phyloP scores from a whole-genome alignment of 768 basidiomycete species.

The Dacryopinax spathularia region DNA sequence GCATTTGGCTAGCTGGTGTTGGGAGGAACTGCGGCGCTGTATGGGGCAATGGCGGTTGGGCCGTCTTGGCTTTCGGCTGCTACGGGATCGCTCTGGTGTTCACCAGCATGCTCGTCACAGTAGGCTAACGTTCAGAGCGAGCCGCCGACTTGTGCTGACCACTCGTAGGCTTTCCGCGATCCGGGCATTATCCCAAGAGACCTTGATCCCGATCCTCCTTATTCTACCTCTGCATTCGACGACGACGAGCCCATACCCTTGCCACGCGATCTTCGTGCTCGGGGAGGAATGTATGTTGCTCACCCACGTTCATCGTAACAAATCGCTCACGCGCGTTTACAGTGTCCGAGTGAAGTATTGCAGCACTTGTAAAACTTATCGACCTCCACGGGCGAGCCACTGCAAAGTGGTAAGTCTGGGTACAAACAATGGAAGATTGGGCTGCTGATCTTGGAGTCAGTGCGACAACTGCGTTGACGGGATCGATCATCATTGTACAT shows the following conservation, averaged over 20 bases:
- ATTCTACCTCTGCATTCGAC: slow-evolving; percentile 51
- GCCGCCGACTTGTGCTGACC: slow-evolving; percentile 8
- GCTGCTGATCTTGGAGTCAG: slow-evolving; percentile 26
- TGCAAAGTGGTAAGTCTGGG: slow-evolving; percentile 64
- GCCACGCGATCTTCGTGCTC: slow-evolving; percentile 69
- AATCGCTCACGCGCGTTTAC: not conserved
- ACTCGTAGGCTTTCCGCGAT: slow-evolving; percentile 52
- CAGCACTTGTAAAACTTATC: slow-evolving; percentile 80
- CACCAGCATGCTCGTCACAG: slow-evolving; percentile 63
- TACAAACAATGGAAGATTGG: not conserved
- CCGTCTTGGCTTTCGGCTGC: slow-evolving; percentile 50
- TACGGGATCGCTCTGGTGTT: slow-evolving; percentile 50
- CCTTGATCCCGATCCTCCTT: slow-evolving; percentile 75
- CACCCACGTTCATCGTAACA: not conserved
- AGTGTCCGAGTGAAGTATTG: slow-evolving; percentile 91
- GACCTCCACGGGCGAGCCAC: slow-evolving; percentile 87
- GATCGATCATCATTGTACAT: slow-evolving; percentile 83
- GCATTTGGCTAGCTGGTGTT: slow-evolving; percentile 47
- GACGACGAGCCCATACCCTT: slow-evolving; percentile 48
- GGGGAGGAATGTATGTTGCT: slow-evolving; percentile 52
- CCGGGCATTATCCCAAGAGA: slow-evolving; percentile 82
- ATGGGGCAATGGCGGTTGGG: slow-evolving; percentile 67
- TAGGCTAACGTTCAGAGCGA: slow-evolving; percentile 27
- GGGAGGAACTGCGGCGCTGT: slow-evolving; percentile 79
- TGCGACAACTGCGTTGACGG: slow-evolving; percentile 97